These are phyloP conservation scores for Venturia asperata DNA, from an alignment of 2,329 filamentous ascomycete species.

Conservation along the genomic window DNA sequence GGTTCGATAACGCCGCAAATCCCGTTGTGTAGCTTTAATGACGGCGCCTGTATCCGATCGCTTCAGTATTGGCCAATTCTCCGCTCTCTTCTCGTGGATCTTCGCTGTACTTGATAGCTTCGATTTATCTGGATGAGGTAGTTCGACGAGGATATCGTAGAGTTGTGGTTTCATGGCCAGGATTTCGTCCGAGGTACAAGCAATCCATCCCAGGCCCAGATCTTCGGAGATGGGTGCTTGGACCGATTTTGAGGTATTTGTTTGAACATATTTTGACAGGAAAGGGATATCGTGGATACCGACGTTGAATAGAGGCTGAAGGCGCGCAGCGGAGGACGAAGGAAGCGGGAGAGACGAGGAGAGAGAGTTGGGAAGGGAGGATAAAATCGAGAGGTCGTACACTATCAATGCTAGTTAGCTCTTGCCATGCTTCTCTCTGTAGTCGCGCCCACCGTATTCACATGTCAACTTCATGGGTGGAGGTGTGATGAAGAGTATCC, in stretches of 20 bases:
- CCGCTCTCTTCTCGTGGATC: slow-evolving; percentile 43
- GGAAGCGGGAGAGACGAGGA: slow-evolving; percentile 59
- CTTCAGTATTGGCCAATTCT: slow-evolving; percentile 66
- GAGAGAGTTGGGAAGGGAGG: slow-evolving; percentile 73
- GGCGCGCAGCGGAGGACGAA: slow-evolving; percentile 53
- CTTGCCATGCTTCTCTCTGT: neutral
- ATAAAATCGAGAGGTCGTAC: slow-evolving; percentile 88
- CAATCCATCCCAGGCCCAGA: slow-evolving; percentile 67
- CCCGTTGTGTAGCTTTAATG: slow-evolving; percentile 82
- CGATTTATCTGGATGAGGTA: slow-evolving; percentile 45
- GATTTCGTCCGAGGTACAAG: slow-evolving; percentile 92
- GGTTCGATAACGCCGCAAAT: slow-evolving; percentile 70
- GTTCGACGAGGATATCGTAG: slow-evolving; percentile 82
- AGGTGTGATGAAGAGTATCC: slow-evolving; percentile 79
- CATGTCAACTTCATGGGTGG: slow-evolving; percentile 79
- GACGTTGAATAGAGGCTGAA: slow-evolving; percentile 82
- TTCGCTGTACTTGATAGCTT: slow-evolving; percentile 27
- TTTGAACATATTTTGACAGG: neutral
- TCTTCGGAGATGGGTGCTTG: slow-evolving; percentile 33
- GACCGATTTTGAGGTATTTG: slow-evolving; percentile 23
- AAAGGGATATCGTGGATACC: slow-evolving; percentile 77
- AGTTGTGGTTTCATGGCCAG: slow-evolving; percentile 77
- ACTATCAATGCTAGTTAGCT: slow-evolving; percentile 47
- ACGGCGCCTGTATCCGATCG: slow-evolving; percentile 49
- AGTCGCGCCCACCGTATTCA: slow-evolving; percentile 66